Conservation (phyloP, 1,284 basidiomycete species). For the Rhodotorula sp. region DNA sequence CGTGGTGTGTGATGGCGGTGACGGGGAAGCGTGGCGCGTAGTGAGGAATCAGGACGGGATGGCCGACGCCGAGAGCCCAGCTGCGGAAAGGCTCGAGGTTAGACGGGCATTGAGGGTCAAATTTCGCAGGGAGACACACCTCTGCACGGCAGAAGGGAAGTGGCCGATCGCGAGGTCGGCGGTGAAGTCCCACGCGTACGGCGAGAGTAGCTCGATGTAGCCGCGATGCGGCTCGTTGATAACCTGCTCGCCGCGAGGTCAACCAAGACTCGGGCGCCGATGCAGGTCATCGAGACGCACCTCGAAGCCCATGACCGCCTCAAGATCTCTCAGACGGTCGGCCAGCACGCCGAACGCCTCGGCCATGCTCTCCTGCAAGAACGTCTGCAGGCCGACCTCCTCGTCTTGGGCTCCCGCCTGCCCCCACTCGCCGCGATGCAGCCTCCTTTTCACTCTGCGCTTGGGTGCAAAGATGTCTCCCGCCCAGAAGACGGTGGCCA, state of each 20-base stretch:
- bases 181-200: slow-evolving; percentile 87
- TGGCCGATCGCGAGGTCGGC: slow-evolving; percentile 87
- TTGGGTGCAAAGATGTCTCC: slow-evolving; percentile 81
- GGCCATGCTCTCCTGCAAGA: slow-evolving; percentile 79
- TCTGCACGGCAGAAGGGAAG: slow-evolving; percentile 55
- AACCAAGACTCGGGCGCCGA: background rate
- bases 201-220: slow-evolving; percentile 77
- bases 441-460: slow-evolving; percentile 34
- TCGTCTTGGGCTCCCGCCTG: slow-evolving; percentile 11
- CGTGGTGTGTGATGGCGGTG: slow-evolving; percentile 63
- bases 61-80: slow-evolving; percentile 70
- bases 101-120: background rate
- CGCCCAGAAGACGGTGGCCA: slow-evolving; percentile 60
- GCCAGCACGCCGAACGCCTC: slow-evolving; percentile 73
- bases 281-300: slow-evolving; percentile 21
- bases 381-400: slow-evolving; percentile 65
- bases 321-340: slow-evolving; percentile 67
- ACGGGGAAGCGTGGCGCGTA: slow-evolving; percentile 82
- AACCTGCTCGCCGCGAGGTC: slow-evolving; percentile 12
- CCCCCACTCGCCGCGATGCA: slow-evolving; percentile 32
- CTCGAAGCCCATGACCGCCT: slow-evolving; percentile 86
- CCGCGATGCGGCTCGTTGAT: slow-evolving; percentile 97
- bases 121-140: slow-evolving; percentile 46
- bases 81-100: slow-evolving; percentile 27
- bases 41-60: slow-evolving; percentile 68